Base-by-base conservation (phyloP, 257 asterid species). In the Solanum medicagineum region DNA sequence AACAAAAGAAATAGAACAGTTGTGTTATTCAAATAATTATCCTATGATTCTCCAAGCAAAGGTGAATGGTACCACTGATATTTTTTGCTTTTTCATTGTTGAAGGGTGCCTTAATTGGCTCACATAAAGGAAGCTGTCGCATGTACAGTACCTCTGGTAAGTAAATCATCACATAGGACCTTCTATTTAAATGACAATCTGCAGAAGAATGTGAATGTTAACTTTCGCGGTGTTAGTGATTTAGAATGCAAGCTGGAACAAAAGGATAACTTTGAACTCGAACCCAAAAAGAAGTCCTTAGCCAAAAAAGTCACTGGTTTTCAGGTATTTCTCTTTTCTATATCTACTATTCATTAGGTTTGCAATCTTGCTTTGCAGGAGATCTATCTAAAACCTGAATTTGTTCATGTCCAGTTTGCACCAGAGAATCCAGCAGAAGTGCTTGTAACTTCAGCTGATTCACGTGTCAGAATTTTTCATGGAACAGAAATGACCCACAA, bases 51-150 rank as follows among this genome's bases (percentile, higher is more conserved):
- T 71, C 19, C 11, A 42, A 44, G 22, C 44, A 44, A 45, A 73
- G 83, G 17, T 16, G 24, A 26, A 26, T 32, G 6, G 83, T 53
- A 53, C 9, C 63, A 29, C 69, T 84, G 26, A 83, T 83, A 17
- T 84, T 54, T 65, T 45, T 68, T 29, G 32, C 8, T 59, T 84
- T 85, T 73, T 11, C 29, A 7, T 68, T 57, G 66, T 42, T 86
- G 85, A 84, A 92, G 95, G 93, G 93, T 85, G 93, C 90, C 54
- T 81, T 92, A 15, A 86, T 93, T 65, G 95, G 97, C 84, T 90
- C 93, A 70, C 95, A 93, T 68, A 91, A 91, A 91, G 97, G 97
- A 86, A 85, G 84, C 81, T 92, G 97, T 63, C 91, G 91, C 65
- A 26, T 90, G 80, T 93, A 92, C 44, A 89, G 79, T 16, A 86